Conservation (phyloP, 345 rosid genomes). For the Brassica cretica region DNA sequence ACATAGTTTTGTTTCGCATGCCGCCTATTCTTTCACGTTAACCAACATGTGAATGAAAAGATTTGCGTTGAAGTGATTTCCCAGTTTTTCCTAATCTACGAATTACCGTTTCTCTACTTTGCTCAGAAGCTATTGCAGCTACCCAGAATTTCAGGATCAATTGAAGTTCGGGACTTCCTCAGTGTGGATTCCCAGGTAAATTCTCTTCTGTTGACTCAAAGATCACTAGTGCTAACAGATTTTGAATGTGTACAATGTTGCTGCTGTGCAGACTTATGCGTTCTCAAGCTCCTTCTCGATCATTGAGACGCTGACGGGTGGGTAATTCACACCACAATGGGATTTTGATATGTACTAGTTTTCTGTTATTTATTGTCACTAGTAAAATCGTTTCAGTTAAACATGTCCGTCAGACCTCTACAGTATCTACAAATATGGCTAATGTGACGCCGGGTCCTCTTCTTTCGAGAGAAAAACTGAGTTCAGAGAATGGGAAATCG, state of each 20-base stretch:
- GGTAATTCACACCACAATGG: slow-evolving; percentile 27
- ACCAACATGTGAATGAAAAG: slow-evolving; percentile 13
- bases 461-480: slow-evolving; percentile 45
- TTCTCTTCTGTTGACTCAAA: slow-evolving; percentile 23
- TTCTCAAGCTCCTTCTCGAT: slow-evolving; percentile 96
- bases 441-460: slow-evolving; percentile 43
- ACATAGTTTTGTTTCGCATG: slow-evolving; percentile 11
- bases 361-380: slow-evolving; percentile 14
- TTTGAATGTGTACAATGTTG: slow-evolving; percentile 23
- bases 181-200: slow-evolving; percentile 97
- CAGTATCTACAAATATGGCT: slow-evolving; percentile 32
- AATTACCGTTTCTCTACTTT: slow-evolving; percentile 28
- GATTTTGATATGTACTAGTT: background rate
- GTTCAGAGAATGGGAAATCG: slow-evolving; percentile 53
- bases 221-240: slow-evolving; percentile 7
- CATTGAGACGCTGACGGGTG: slow-evolving; percentile 87
- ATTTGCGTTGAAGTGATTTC: slow-evolving; percentile 23
- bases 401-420: slow-evolving; percentile 60
- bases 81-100: slow-evolving; percentile 20
- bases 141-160: slow-evolving; percentile 89
- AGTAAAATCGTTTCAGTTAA: slow-evolving; percentile 43
- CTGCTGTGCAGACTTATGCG: slow-evolving; percentile 76
- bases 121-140: slow-evolving; percentile 83
- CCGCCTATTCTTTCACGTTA: slow-evolving; percentile 12
- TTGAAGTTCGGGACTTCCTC: slow-evolving; percentile 99